A percentile compares a stretch with the other conserved stretches of the same genome.
phyloP scores from a whole-genome alignment of 306 rosid genomes.

The Acacia melanoxylon region DNA sequence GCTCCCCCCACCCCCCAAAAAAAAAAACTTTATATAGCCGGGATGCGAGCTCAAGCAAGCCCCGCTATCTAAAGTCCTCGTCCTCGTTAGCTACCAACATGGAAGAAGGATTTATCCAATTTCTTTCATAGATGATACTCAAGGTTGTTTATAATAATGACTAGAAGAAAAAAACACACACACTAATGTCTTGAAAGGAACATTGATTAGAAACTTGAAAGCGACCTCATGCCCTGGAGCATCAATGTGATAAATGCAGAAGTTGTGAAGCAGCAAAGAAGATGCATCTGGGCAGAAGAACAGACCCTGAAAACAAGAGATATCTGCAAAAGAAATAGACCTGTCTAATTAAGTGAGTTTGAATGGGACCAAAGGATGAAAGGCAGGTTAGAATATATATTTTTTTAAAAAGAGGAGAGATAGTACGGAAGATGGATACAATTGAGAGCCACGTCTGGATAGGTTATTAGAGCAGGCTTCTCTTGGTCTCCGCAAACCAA shows the following conservation, averaged over 20 bases:
- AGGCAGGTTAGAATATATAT: neutral
- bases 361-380: neutral
- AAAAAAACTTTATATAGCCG: no score
- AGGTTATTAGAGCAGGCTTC: conserved; percentile 83
- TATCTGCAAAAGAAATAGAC: conserved; percentile 43
- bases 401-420: neutral
- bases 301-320: conserved; percentile 83
- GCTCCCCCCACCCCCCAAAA: no score
- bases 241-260: conserved; percentile 87
- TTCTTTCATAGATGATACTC: neutral
- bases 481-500: conserved; percentile 86
- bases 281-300: conserved; percentile 79
- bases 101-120: neutral
- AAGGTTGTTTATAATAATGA: neutral
- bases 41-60: no score
- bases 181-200: conserved; percentile 12
- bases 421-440: conserved; percentile 48
- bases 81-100: neutral
- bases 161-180: neutral
- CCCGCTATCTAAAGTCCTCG: no score
- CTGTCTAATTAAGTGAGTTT: neutral
- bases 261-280: conserved; percentile 83
- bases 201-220: conserved; percentile 10
- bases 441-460: conserved; percentile 87
- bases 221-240: conserved; percentile 95